phyloP scores from a whole-genome alignment of 352 stramenopile species.

The Phytophthora crassamura region DNA sequence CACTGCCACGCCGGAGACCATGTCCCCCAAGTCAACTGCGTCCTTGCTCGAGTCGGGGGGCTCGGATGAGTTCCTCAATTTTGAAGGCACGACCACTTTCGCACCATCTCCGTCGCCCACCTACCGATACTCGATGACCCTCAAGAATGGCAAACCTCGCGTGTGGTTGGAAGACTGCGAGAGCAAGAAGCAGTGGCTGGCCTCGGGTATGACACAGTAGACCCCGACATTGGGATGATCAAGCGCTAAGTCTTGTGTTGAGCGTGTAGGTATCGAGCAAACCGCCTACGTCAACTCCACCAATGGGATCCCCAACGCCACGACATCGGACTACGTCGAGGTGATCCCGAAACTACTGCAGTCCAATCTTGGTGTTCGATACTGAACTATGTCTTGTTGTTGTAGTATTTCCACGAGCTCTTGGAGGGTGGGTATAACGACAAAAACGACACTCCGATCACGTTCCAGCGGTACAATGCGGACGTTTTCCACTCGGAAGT shows the following conservation, averaged over 20 bases:
- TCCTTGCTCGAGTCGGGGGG: background rate
- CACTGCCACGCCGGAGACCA: constrained; percentile 1
- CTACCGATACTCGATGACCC: background rate
- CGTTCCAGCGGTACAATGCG: constrained; percentile 4
- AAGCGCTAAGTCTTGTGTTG: too few relatives aligned
- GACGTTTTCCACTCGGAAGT: constrained; percentile 1
- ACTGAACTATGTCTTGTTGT: too few relatives aligned
- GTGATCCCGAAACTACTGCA: background rate
- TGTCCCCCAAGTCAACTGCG: constrained; percentile 7
- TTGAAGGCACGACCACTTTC: constrained; percentile 10
- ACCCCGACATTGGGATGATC: too few relatives aligned
- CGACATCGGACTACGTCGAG: too few relatives aligned
- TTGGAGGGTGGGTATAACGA: background rate
- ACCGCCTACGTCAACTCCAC: constrained; percentile 4
- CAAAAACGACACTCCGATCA: background rate
- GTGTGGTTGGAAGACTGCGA: constrained; percentile 2
- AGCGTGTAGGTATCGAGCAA: background rate
- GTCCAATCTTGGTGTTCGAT: too few relatives aligned
- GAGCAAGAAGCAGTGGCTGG: background rate
- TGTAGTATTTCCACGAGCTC: constrained; percentile 17
- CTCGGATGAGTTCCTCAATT: background rate
- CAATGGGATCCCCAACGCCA: constrained; percentile 14
- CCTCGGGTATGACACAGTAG: too few relatives aligned
- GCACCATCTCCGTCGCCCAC: too few relatives aligned
- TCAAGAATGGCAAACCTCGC: too few relatives aligned